phyloP scores from a whole-genome alignment of 495 filamentous ascomycete genomes.

The Annulohypoxylon nitens region DNA sequence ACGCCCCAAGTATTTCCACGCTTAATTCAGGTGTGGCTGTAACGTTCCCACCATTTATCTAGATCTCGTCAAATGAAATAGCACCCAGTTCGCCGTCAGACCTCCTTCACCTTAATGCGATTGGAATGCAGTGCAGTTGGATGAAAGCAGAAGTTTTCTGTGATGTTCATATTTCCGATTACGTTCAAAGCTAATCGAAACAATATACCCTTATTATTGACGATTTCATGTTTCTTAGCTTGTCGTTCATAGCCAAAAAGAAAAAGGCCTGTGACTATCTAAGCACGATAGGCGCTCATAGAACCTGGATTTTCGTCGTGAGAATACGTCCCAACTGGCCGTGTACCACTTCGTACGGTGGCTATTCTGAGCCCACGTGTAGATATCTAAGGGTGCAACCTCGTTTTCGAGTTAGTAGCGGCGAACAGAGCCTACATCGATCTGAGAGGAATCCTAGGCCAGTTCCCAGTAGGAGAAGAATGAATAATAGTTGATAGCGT shows the following conservation, averaged over 20 bases:
- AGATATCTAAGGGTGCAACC: background rate
- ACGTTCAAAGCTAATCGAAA: background rate
- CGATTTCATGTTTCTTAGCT: too few species aligned
- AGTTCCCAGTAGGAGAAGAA: background rate
- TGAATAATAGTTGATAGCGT: background rate
- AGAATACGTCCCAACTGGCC: background rate
- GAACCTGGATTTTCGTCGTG: background rate
- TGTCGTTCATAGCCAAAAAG: background rate
- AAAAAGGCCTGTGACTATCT: background rate
- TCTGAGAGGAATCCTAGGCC: background rate
- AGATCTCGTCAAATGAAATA: too few species aligned
- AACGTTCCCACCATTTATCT: too few species aligned
- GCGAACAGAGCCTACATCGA: background rate
- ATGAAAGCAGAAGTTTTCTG: too few species aligned
- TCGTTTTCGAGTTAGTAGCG: background rate
- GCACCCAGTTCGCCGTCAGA: too few species aligned
- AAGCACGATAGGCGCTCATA: background rate
- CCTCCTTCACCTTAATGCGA: too few species aligned
- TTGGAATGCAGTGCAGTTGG: background rate
- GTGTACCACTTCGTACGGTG: background rate
- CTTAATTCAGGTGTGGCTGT: too few species aligned
- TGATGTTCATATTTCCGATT: constrained; percentile 5
- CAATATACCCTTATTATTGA: background rate
- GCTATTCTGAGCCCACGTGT: background rate
- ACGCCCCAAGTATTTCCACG: background rate